phyloP scores from a whole-genome alignment of 306 rosid genomes.

The Cicer pinnatifidum region DNA sequence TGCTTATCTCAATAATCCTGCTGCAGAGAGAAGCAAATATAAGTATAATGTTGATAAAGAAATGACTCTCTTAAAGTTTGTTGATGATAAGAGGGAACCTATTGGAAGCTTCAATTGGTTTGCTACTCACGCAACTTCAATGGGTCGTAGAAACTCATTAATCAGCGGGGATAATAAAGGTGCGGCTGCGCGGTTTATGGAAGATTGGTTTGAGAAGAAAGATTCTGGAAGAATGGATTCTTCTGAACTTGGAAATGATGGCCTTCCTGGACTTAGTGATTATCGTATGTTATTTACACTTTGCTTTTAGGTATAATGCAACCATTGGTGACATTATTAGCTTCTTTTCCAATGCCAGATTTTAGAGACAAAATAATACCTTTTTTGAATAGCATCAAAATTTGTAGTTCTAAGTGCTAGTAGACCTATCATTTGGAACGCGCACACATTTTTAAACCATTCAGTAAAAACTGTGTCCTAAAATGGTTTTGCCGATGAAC shows the following conservation, averaged over 20 bases:
- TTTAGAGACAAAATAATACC: slow-evolving; percentile 27
- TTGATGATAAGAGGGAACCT: slow-evolving; percentile 83
- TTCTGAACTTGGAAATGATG: slow-evolving; percentile 41
- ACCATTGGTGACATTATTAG: slow-evolving; percentile 17
- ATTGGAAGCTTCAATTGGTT: slow-evolving; percentile 94
- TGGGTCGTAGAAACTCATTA: slow-evolving; percentile 84
- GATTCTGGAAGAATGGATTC: slow-evolving; percentile 36
- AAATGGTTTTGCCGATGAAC: slow-evolving; percentile 24
- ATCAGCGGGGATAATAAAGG: slow-evolving; percentile 97
- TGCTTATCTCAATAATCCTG: slow-evolving; percentile 87
- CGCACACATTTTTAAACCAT: slow-evolving; percentile 25
- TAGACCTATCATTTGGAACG: slow-evolving; percentile 19
- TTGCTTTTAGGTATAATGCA: slow-evolving; percentile 34
- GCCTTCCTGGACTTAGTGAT: slow-evolving; percentile 45
- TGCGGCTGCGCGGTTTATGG: slow-evolving; percentile 94
- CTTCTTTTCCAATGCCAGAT: slow-evolving; percentile 20
- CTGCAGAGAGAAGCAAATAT: slow-evolving; percentile 69
- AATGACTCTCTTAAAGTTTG: slow-evolving; percentile 87
- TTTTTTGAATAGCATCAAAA: slow-evolving; percentile 1
- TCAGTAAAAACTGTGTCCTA: slow-evolving; percentile 22
- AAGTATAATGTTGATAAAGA: slow-evolving; percentile 83
- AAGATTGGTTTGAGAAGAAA: slow-evolving; percentile 82
- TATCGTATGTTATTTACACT: slow-evolving; percentile 50
- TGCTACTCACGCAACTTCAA: slow-evolving; percentile 97
- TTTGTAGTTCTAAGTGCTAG: slow-evolving; percentile 5